Evolutionary conservation across 2,329 filamentous ascomycete genomes (phyloP).

Genomic region (Ophidiomyces ophidiicola): DNA sequence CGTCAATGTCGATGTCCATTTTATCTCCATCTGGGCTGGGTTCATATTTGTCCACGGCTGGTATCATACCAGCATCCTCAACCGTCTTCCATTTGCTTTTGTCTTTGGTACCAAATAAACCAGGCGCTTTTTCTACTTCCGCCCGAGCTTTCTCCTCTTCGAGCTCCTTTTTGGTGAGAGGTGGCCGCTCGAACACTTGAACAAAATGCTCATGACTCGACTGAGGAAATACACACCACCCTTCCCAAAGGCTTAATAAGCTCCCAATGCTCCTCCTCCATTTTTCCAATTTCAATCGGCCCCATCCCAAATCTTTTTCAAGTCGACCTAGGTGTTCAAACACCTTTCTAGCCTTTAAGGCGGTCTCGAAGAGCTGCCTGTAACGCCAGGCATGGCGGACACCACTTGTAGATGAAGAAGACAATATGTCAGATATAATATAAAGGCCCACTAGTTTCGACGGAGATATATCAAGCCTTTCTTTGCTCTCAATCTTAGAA

Average conservation of each 20-base stretch:
- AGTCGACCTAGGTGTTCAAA: conserved; percentile 67
- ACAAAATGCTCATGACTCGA: conserved; percentile 61
- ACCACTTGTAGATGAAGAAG: conserved; percentile 60
- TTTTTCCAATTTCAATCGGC: conserved; percentile 67
- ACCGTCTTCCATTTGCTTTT: conserved; percentile 39
- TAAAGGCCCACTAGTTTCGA: conserved; percentile 73
- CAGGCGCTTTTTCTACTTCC: conserved; percentile 29
- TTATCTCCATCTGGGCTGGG: conserved; percentile 14
- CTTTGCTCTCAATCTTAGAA: conserved; percentile 30
- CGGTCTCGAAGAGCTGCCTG: conserved; percentile 63
- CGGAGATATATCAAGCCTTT: conserved; percentile 53
- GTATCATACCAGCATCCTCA: conserved; percentile 26
- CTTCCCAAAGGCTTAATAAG: conserved; percentile 57
- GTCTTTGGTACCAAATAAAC: conserved; percentile 27
- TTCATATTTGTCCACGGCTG: conserved; percentile 9
- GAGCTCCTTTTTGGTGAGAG: conserved; percentile 39
- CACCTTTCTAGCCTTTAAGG: conserved; percentile 53
- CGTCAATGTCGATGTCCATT: conserved; percentile 25
- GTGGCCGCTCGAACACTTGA: conserved; percentile 58
- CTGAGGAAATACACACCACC: conserved; percentile 55
- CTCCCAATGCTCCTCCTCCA: conserved; percentile 66
- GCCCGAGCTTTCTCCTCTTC: conserved; percentile 34
- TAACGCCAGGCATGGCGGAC: conserved; percentile 81
- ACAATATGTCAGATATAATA: conserved; percentile 66
- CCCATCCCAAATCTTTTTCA: conserved; percentile 63